These are phyloP conservation scores for Elaeis guineensis DNA, from an alignment of 176 grass and related monocot species.

Conservation along the genomic window DNA sequence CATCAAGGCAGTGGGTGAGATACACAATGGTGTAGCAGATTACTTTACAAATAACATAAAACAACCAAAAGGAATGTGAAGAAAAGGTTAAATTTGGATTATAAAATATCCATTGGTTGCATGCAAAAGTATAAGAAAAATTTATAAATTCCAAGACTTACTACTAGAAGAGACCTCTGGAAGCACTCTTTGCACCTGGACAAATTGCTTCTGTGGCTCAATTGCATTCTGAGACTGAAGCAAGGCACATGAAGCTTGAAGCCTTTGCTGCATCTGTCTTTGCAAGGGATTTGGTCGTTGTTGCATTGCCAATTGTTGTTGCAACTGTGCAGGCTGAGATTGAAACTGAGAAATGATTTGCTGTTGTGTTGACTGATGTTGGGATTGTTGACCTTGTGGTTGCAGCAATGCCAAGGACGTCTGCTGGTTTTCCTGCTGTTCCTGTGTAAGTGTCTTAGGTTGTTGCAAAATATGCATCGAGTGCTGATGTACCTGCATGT, in stretches of 20 bases:
- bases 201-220: background rate
- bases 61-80: no score
- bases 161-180: background rate
- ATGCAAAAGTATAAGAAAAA: no score
- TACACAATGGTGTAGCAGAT: no score
- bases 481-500: slow-evolving; percentile 33
- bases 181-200: background rate
- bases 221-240: background rate
- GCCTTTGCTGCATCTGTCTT: background rate
- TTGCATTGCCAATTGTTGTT: background rate
- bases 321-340: slow-evolving; percentile 14
- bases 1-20: no score
- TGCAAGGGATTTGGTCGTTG: background rate
- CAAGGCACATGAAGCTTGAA: background rate
- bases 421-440: background rate
- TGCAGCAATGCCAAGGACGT: background rate
- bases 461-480: slow-evolving; percentile 45
- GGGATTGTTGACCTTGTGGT: background rate
- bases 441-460: slow-evolving; percentile 36
- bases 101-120: no score
- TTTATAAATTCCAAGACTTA: background rate
- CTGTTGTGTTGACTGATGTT: background rate
- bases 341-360: background rate
- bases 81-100: no score
- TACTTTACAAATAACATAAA: no score